Evolutionary conservation across 768 basidiomycete genomes (phyloP), one percentile per base, ranked within the genome.

Genomic region (Trametes cingulata): DNA sequence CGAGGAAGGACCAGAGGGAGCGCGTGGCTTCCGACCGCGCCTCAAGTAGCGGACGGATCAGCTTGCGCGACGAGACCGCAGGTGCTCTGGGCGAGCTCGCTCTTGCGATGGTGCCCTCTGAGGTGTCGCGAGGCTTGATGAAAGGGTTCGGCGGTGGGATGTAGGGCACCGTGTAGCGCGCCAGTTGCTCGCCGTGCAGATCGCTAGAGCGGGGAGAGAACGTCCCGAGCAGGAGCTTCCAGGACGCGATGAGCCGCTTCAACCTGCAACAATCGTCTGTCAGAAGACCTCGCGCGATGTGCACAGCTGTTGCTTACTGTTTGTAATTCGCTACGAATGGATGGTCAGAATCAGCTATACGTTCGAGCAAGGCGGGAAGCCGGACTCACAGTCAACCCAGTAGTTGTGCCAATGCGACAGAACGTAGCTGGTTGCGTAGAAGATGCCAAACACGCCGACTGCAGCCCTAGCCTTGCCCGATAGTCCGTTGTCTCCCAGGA

Each of bases 401-500:
- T 71, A 52, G 37, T 74, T 75, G 63, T 84, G 82, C 80, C 81
- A 83, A 48, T 72, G 74, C 17, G 76, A 71, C 9, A 83, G 66
- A 17, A 77, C 42, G 62, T 72, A 73, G 6, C 75, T 69, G 10
- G 73, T 69, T 4, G 63, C 53, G 15, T 68, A 67, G 25, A 67
- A 61, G 10, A 69, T 33, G 6, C 46, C 52, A 4, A 59, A 45
- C 14, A 20, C 64, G 6, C 68, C 67, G 1, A 70, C 10, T 17
- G 62, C 50, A 20, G 63, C 51, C 37, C 57, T 43, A 12, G 41
- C 50, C 48, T n/a, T 63, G 22, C 58, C 51, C 12, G 33, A 45
- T 9, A 52, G 9, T n/a, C 40, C n/a, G 9, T 14, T 19, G 19
- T 43, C 51, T 1, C 48, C 61, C 1, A 8, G 9, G 39, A 63